Evolutionary conservation across 352 stramenopile genomes (phyloP), one percentile per base, ranked within the genome.

Genomic region (Phytophthora sp.): DNA sequence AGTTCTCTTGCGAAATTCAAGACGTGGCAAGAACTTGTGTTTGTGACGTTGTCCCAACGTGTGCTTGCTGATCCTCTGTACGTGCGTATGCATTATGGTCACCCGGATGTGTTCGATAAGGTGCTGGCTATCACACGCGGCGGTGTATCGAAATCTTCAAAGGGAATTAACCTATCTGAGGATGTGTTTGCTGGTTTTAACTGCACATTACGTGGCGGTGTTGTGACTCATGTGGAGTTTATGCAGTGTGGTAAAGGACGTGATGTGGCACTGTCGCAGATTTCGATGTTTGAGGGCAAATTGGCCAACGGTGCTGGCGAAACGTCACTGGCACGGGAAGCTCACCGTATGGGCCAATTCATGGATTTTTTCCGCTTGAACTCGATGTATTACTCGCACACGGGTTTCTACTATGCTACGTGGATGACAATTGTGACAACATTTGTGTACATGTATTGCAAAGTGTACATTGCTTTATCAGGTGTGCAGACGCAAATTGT

Each of bases 391-490:
- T 94, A 94, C 70, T 91, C 84, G 41, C 86, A 94, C 78, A 94
- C 84, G 35, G 86, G 86, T 2, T 94, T 94, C 71, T 94, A 93
- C 73, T 92, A 89, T 52, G 84, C 84, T 1, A 94, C 84, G 53
- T 93, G 84, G 84, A 91, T 94, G 84, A 94, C 86, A 11, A 93
- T 94, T 57, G 84, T 93, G n/a, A 93, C 84, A 35, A 90, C 84
- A 23, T 94, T 93, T 35, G 80, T 94, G 46, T 94, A 92, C 78
- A 93, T 94, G 82, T 94, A 93, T 67, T 77, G 70, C 49, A 94
- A 94, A 52, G 77, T 94, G 30, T 94, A 94, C 73, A 79, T 92
- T 21, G 82, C 86, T 33, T 67, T 94, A 1, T 76, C 80, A 7
- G 86, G 86, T 21, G 86, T 94, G 29, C 83, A 94, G 57, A 57